phyloP scores from a whole-genome alignment of 768 basidiomycete species.

The Mycena rosella region DNA sequence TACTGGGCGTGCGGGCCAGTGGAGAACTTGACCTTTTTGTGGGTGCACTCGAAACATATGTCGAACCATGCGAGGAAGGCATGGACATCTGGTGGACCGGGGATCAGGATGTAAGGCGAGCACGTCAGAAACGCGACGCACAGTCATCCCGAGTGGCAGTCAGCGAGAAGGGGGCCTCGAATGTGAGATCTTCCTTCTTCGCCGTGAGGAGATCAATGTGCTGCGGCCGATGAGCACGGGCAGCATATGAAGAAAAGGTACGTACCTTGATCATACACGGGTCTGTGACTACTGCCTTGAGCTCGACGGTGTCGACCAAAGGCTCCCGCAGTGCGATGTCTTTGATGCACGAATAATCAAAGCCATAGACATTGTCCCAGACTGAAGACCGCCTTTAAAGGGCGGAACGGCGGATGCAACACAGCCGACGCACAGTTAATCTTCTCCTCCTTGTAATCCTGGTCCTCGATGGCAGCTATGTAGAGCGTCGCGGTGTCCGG shows the following conservation, averaged over 20 bases:
- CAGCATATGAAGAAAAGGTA: conserved; percentile 3
- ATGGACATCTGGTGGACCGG: conserved; percentile 77
- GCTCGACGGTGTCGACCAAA: conserved; percentile 97
- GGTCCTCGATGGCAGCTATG: conserved; percentile 97
- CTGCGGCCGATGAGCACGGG: conserved; percentile 51
- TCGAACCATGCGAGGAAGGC: conserved; percentile 99
- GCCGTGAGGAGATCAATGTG: conserved; percentile 92
- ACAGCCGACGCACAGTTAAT: conserved; percentile 86
- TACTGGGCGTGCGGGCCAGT: conserved; percentile 98
- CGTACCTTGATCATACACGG: conserved; percentile 89
- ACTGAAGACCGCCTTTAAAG: conserved; percentile 62
- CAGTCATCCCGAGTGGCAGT: conserved; percentile 92
- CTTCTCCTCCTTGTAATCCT: conserved; percentile 99
- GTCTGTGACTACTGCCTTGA: conserved; percentile 94
- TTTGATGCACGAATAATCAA: conserved; percentile 99
- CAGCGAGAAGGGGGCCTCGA: conserved; percentile 84
- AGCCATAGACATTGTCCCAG: conserved; percentile 99
- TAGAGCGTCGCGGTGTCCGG: conserved; percentile 95
- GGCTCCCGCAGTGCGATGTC: conserved; percentile 97
- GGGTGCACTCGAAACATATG: conserved; percentile 93
- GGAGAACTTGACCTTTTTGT: conserved; percentile 95
- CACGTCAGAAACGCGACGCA: conserved; percentile 53
- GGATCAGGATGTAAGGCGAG: conserved; percentile 8
- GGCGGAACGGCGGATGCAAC: not conserved
- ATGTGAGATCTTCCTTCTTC: conserved; percentile 95